Evolutionary conservation across 768 basidiomycete species (phyloP), one percentile per base, ranked within the genome.

Genomic region (Antrodiella citrinella): DNA sequence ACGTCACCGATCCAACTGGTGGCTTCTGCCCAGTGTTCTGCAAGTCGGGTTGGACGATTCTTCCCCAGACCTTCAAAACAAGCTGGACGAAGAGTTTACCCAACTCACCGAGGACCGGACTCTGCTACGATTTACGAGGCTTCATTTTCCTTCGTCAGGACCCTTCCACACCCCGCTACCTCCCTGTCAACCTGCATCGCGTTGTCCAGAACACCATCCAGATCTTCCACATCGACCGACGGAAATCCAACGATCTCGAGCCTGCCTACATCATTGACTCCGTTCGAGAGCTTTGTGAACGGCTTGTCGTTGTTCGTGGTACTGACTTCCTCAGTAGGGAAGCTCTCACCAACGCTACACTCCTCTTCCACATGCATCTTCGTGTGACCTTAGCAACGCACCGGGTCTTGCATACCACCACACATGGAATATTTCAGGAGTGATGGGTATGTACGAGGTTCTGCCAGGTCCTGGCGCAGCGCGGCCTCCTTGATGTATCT

Each of bases 191-290:
- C 62, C 78, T 97, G 4, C 80, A 84, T 23, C 95, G 95, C 47
- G 91, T 97, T 59, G 82, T 96, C 44, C 93, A 95, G 60, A 97
- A 98, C 61, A 86, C 93, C 0, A 76, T 80, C 11, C 94, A 97
- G 58, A 93, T 96, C 60, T 98, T 98, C 82, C 91, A 93, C 55
- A 91, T 98, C 60, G 93, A 97, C 67, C 76, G 80, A 23, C 82
- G 95, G 51, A 91, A 95, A 59, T 88, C 93, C 0, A 90, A 84
- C 59, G 93, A 98, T 63, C 79, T 98, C 20, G 83, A 88, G 26
- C 95, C 95, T 0, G 74, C 75, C 0, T 87, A 94, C 56, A 86
- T 97, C 56, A 78, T 96, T 53, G 83, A 88, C 50, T 71, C 80
- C 4, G 82, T 97, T 4, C 72, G 76, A 41, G 84, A 80, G 20